Conservation (phyloP, 345 rosid genomes). For the Eucalyptus urophylla region DNA sequence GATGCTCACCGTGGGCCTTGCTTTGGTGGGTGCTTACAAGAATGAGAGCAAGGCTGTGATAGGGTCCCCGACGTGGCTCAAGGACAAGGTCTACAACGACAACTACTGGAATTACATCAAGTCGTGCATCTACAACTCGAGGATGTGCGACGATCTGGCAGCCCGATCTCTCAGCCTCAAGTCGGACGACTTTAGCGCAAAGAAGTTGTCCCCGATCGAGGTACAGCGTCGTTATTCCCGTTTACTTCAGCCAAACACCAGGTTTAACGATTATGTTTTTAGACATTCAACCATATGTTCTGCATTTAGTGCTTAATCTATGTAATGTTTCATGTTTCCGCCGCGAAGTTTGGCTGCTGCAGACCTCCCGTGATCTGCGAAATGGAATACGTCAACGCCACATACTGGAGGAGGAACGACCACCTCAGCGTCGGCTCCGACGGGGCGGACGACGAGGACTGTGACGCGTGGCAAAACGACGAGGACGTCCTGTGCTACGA, state of each 20-base stretch:
- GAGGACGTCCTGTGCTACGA: conserved; percentile 33
- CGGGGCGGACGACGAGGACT: conserved; percentile 10
- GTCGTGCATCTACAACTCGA: conserved; percentile 42
- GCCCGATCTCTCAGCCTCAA: conserved; percentile 4
- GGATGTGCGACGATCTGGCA: conserved; percentile 28
- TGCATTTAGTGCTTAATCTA: neutral
- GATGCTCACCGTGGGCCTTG: conserved; percentile 49
- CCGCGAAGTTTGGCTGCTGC: conserved; percentile 64
- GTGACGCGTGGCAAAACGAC: conserved; percentile 47
- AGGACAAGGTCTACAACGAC: conserved; percentile 19
- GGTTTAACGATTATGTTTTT: neutral
- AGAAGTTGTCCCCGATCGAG: conserved; percentile 43
- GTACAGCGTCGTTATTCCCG: conserved; percentile 2
- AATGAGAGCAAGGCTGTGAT: conserved; percentile 27
- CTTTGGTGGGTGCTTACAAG: conserved; percentile 40
- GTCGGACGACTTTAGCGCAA: conserved; percentile 18
- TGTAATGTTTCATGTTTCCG: neutral
- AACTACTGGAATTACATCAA: conserved; percentile 46
- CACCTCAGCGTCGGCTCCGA: neutral
- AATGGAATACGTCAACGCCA: conserved; percentile 52
- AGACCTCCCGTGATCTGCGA: conserved; percentile 46
- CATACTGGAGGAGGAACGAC: conserved; percentile 36
- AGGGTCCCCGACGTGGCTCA: conserved; percentile 54
- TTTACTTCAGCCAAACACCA: neutral
- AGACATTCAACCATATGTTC: neutral